Evolutionary conservation across 768 basidiomycete species (phyloP), one percentile per base, ranked within the genome.

Genomic region (Suillus occidentalis): DNA sequence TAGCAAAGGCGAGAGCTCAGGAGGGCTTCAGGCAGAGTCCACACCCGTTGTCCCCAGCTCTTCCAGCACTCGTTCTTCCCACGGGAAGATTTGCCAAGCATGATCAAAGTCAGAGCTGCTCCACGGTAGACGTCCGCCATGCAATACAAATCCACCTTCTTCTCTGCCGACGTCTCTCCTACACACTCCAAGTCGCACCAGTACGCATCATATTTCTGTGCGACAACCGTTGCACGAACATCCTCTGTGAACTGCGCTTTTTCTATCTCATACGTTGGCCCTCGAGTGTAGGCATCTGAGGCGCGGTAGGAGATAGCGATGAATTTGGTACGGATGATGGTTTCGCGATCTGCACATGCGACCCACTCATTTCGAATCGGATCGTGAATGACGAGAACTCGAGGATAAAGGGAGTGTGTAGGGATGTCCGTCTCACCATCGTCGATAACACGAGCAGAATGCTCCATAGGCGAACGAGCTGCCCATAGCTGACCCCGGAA

Each of bases 121-220:
- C 66, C 56, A 12, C 68, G 50, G 34, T 69, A 70, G 28, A 70
- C 47, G 25, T 70, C 69, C 22, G 68, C 61, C 68, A 70, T 70
- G 25, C 69, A 60, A 42, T 70, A 70, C 25, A 70, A 31, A 43
- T 67, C 68, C 20, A 62, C 6, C 16, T 70, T 69, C 50, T 65
- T 69, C 36, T 70, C 68, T n/a, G 64, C 62, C 7, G 55, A 28
- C 16, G 61, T 62, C 36, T 68, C 34, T 10, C 67, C 67, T 39
- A 68, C 7, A 31, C 70, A 71, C 36, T 71, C 70, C 58, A 69
- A 13, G 55, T 71, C 70, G 28, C 65, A 60, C 70, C 70, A 71
- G 47, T 71, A 71, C 6, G 70, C 70, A 5, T 65, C 2, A 20
- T 61, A 59, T 10, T 47, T 50, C 31, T 49, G 43, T 22, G 20